A percentile compares a stretch with the other conserved stretches of the same genome.
These are phyloP conservation scores for Cucurbitaria berberidis DNA, from an alignment of 2,329 filamentous ascomycete species.

Conservation along the genomic window DNA sequence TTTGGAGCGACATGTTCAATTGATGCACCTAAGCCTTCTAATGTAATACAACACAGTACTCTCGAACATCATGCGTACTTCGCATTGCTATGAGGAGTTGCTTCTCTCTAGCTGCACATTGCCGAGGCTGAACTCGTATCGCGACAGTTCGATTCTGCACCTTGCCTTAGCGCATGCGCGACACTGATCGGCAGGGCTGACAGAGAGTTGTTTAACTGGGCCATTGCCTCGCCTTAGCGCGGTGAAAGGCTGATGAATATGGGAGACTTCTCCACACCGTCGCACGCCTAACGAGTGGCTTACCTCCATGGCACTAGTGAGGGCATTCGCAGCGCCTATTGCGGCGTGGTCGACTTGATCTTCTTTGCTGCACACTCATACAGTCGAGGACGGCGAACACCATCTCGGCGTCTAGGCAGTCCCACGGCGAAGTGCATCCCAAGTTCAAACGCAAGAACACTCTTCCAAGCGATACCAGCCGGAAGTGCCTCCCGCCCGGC, in stretches of 20 bases:
- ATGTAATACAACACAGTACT: neutral
- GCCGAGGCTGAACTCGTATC: neutral
- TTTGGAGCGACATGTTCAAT: neutral
- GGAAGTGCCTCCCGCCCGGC: neutral
- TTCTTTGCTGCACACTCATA: neutral
- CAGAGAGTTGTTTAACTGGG: constrained; percentile 3
- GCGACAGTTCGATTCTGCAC: constrained; percentile 16
- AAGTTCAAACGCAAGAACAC: neutral
- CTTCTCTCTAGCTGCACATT: neutral
- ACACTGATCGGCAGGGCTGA: constrained; percentile 14
- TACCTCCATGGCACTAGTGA: neutral
- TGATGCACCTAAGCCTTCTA: neutral
- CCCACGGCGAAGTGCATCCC: neutral
- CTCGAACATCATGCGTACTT: neutral
- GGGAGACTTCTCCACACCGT: neutral
- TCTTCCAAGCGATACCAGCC: neutral
- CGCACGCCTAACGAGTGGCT: neutral
- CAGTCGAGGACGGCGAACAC: neutral
- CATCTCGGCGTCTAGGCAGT: neutral
- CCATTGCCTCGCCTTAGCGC: constrained; percentile 12
- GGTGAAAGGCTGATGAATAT: constrained; percentile 1
- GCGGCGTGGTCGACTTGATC: neutral
- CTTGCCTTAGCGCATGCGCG: constrained; percentile 15
- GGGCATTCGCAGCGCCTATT: neutral
- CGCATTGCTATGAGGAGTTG: neutral